Conservation (phyloP, 148 eudicot genomes). For the Rhododendron kiyosumense region DNA sequence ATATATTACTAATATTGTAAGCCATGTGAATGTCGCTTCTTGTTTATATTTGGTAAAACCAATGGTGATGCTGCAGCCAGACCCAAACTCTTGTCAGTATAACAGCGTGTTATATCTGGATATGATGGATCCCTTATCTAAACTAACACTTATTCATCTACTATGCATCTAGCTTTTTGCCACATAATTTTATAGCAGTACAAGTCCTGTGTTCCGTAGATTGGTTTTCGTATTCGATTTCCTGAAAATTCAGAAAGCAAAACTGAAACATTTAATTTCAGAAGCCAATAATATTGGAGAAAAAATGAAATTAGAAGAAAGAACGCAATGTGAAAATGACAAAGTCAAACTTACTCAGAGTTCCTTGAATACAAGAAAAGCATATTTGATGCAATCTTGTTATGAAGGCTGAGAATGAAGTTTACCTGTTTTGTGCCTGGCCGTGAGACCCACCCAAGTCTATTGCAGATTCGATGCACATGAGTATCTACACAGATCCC, state of each 20-base stretch:
- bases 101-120: not conserved
- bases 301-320: not conserved
- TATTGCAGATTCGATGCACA: slow-evolving; percentile 93
- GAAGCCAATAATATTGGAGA: not conserved
- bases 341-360: not conserved
- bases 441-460: slow-evolving; percentile 90
- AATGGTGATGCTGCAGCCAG: not conserved
- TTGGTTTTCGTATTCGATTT: not conserved
- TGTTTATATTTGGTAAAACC: not conserved
- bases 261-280: not conserved
- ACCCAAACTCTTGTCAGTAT: not conserved
- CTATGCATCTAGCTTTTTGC: not conserved
- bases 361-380: not conserved
- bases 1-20: not conserved
- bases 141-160: not conserved
- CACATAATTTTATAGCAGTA: not conserved
- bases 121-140: not conserved
- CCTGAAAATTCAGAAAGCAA: not conserved
- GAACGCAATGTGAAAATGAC: not conserved
- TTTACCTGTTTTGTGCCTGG: slow-evolving; percentile 63
- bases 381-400: not conserved
- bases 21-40: not conserved
- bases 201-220: not conserved
- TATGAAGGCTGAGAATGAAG: not conserved
- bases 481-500: slow-evolving; percentile 99